These are phyloP conservation scores for Melampsora larici-populina DNA, from an alignment of 1,284 basidiomycete genomes.

Conservation along the genomic window DNA sequence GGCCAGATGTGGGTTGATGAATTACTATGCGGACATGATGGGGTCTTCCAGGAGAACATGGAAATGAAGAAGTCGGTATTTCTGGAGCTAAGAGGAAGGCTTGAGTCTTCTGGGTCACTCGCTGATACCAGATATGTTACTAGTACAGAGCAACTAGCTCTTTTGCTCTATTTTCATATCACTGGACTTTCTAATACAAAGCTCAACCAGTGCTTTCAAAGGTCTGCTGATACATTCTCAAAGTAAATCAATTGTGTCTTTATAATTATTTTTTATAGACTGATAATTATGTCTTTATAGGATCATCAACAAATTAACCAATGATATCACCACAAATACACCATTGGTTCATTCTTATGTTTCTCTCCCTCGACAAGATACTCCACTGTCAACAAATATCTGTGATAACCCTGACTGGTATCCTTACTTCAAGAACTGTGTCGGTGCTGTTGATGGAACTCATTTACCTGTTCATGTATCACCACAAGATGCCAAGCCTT, in stretches of 20 bases:
- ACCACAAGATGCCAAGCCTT: too few species aligned
- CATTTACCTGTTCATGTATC: conserved; percentile 6
- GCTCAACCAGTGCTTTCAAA: conserved; percentile 8
- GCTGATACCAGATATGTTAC: conserved; percentile 6
- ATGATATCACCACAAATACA: neutral
- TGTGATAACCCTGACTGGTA: neutral
- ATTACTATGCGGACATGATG: too few species aligned
- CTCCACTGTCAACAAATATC: neutral
- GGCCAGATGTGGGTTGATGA: too few species aligned
- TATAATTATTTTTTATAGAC: too few species aligned
- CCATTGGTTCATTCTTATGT: neutral
- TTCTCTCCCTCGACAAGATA: neutral
- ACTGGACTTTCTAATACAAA: conserved; percentile 10
- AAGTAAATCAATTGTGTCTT: too few species aligned
- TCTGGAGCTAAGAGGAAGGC: neutral
- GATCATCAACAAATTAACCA: conserved; percentile 1
- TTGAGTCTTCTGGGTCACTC: neutral
- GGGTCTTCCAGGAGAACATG: conserved; percentile 12
- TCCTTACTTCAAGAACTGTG: neutral
- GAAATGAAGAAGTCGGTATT: neutral
- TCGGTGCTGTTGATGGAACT: conserved; percentile 3
- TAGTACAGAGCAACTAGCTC: neutral
- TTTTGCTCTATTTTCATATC: conserved; percentile 1
- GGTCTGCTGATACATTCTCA: neutral
- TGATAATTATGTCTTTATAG: too few species aligned